phyloP scores from a whole-genome alignment of 495 filamentous ascomycete genomes.

The Filosporella fistucella region DNA sequence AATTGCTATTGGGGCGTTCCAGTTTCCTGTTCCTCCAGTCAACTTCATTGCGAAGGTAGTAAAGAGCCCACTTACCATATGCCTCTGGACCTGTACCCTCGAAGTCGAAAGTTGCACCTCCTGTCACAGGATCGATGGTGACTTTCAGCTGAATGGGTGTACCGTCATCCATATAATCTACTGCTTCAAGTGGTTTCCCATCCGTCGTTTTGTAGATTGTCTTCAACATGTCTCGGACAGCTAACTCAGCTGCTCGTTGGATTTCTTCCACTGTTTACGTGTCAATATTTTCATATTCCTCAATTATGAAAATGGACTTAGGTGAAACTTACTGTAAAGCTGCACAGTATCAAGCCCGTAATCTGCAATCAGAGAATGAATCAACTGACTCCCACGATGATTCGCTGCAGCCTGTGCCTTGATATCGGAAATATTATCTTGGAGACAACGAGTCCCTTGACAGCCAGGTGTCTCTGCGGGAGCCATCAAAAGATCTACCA shows the following conservation, averaged over 20 bases:
- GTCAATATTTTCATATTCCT: no score
- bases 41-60: no score
- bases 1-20: conserved; percentile 25
- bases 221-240: conserved; percentile 23
- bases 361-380: conserved; percentile 24
- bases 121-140: conserved; percentile 24
- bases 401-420: conserved; percentile 30
- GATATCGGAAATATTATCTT: conserved; percentile 30
- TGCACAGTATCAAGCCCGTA: conserved; percentile 21
- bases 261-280: conserved; percentile 25
- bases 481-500: conserved; percentile 23
- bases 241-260: conserved; percentile 25
- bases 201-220: conserved; percentile 5
- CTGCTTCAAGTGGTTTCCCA: conserved; percentile 16
- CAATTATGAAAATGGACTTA: no score
- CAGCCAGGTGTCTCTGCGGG: conserved; percentile 26
- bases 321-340: no score
- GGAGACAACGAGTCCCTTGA: conserved; percentile 24
- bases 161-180: conserved; percentile 31
- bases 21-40: no score
- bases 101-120: conserved; percentile 29
- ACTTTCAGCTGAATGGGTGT: conserved; percentile 27
- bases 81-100: conserved; percentile 29
- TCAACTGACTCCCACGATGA: conserved; percentile 23
- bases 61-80: no score